Percentiles rank a stretch among this genome's conserved stretches.
Conservation (phyloP, 495 filamentous ascomycete species). For the Amniculicola lignicola region DNA sequence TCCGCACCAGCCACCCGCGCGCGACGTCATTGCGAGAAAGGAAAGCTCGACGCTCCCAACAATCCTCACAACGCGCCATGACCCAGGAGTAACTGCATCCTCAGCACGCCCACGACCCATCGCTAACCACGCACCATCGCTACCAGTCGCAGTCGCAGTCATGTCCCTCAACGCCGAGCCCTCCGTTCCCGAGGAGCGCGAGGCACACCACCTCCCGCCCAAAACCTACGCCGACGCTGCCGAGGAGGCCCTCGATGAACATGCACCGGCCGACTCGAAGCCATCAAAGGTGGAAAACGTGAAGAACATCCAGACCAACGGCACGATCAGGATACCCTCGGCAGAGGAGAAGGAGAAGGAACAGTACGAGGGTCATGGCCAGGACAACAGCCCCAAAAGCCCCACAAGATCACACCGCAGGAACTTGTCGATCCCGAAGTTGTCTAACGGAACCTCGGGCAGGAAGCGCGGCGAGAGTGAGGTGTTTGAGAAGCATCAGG, state of each 20-base stretch:
- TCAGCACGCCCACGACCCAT: not conserved
- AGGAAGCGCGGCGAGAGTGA: slow-evolving; percentile 2
- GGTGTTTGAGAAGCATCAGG: slow-evolving; percentile 15
- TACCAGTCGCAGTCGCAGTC: not conserved
- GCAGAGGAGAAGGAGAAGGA: slow-evolving; percentile 9
- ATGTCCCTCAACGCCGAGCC: slow-evolving; percentile 31
- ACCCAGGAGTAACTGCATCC: no score
- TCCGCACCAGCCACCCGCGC: not conserved
- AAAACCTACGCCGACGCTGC: slow-evolving; percentile 39
- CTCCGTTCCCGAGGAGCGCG: slow-evolving; percentile 28
- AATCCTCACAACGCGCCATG: no score
- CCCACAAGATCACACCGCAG: slow-evolving; percentile 21
- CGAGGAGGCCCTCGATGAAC: slow-evolving; percentile 19
- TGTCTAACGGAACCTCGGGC: slow-evolving; percentile 20
- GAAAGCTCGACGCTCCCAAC: no score
- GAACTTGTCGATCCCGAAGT: slow-evolving; percentile 20
- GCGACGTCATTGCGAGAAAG: not conserved
- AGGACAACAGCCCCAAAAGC: slow-evolving; percentile 29
- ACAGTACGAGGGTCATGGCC: slow-evolving; percentile 27
- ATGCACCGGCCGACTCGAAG: slow-evolving; percentile 1
- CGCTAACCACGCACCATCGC: not conserved
- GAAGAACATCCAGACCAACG: slow-evolving; percentile 11
- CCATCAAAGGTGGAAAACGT: not conserved
- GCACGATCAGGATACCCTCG: slow-evolving; percentile 7
- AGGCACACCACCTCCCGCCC: slow-evolving; percentile 33